These are phyloP conservation scores for Thamnidium elegans DNA, from an alignment of 192 early-diverging fungal species.

Conservation along the genomic window DNA sequence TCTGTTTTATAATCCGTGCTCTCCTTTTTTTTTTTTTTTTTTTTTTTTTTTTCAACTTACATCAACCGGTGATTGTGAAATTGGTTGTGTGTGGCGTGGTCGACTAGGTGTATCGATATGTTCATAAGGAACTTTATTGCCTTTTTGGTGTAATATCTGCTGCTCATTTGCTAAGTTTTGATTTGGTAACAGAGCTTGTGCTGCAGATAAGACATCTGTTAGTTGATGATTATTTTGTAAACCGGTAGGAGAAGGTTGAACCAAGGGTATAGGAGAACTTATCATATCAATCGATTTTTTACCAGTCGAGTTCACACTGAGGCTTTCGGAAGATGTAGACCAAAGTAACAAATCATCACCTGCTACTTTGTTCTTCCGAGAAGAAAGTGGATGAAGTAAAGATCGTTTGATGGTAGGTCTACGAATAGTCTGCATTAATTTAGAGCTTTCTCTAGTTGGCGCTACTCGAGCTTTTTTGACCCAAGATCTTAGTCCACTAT, in stretches of 20 bases:
- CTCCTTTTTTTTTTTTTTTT: too few species aligned
- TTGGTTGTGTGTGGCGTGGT: neutral
- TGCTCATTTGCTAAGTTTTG: neutral
- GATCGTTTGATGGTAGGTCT: conserved; percentile 19
- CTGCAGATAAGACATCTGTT: conserved; percentile 28
- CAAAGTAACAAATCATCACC: conserved; percentile 13
- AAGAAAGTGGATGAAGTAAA: conserved; percentile 3
- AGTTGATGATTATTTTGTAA: neutral
- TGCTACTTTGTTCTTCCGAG: conserved; percentile 11
- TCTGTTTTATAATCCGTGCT: too few species aligned
- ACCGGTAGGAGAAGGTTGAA: neutral
- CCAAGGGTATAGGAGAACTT: conserved; percentile 1
- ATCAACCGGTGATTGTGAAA: too few species aligned
- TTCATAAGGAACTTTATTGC: conserved; percentile 15
- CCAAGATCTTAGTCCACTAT: conserved; percentile 31
- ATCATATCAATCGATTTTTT: conserved; percentile 9
- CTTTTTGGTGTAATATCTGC: neutral
- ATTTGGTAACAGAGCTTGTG: conserved; percentile 24
- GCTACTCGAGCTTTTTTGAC: conserved; percentile 21
- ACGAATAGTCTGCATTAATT: neutral
- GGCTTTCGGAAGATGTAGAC: conserved; percentile 11
- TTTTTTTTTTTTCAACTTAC: too few species aligned
- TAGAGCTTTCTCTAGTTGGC: conserved; percentile 21
- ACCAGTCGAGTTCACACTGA: neutral
- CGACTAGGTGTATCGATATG: conserved; percentile 24